phyloP scores from a whole-genome alignment of 2,329 filamentous ascomycete species.

The Fusarium camptoceras region DNA sequence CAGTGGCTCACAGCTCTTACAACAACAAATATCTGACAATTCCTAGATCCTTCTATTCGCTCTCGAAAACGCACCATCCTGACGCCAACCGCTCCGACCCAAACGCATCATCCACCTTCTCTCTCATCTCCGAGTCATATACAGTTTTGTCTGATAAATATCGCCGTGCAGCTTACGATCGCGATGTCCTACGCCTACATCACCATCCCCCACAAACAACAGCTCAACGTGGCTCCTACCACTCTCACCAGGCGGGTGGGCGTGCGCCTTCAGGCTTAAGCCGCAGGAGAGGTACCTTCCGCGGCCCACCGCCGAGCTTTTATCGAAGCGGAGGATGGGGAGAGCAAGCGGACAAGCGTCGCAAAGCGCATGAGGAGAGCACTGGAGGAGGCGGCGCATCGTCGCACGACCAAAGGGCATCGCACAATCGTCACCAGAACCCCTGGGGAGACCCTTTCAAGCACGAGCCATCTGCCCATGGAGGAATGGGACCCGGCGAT shows the following conservation, averaged over 20 bases:
- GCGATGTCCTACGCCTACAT: constrained; percentile 65
- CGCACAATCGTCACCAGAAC: constrained; percentile 18
- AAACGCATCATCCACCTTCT: constrained; percentile 78
- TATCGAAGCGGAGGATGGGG: constrained; percentile 87
- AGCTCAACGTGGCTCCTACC: constrained; percentile 62
- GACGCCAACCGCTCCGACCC: constrained; percentile 87
- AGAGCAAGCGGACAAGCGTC: constrained; percentile 68
- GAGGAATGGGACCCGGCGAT: constrained; percentile 71
- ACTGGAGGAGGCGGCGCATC: constrained; percentile 49
- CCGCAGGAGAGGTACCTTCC: constrained; percentile 79
- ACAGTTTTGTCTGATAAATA: constrained; percentile 76
- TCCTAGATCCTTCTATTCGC: constrained; percentile 80
- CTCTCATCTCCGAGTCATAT: constrained; percentile 87
- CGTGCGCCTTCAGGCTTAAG: constrained; percentile 85
- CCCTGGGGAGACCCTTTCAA: constrained; percentile 44
- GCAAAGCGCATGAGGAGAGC: constrained; percentile 62
- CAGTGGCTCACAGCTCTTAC: background rate
- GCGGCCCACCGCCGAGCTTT: constrained; percentile 89
- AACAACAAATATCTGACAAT: constrained; percentile 4
- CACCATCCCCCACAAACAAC: constrained; percentile 50
- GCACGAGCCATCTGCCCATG: constrained; percentile 31
- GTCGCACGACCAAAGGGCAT: constrained; percentile 23
- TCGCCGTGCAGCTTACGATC: constrained; percentile 86
- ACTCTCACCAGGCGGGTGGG: constrained; percentile 75
- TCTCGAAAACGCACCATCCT: constrained; percentile 93